phyloP scores from a whole-genome alignment of 208 protist species.

The Acanthamoeba royreba region DNA sequence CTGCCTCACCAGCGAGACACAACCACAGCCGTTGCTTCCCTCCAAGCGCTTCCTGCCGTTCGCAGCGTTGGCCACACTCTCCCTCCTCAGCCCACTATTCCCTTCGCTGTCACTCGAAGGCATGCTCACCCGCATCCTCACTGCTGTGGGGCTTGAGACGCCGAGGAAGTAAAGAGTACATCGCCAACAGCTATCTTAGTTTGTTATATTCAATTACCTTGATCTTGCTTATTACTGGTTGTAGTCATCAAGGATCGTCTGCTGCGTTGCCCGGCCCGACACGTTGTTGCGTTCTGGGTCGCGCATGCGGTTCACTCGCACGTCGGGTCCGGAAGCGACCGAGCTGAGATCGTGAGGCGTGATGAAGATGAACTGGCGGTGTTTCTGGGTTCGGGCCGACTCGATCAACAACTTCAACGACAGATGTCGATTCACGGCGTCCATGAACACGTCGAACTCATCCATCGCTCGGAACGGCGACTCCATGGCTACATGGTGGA shows the following conservation, averaged over 20 bases:
- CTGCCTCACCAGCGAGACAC: not conserved
- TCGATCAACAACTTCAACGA: slow-evolving; percentile 68
- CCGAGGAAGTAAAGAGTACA: not conserved
- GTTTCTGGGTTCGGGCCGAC: slow-evolving; percentile 43
- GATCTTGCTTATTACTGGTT: too few species aligned
- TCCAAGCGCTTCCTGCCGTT: not conserved
- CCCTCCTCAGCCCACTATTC: not conserved
- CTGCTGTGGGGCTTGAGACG: not conserved
- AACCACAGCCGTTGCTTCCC: not conserved
- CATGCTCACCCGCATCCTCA: not conserved
- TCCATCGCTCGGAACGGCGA: slow-evolving; percentile 78
- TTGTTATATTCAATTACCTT: too few species aligned
- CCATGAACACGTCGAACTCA: slow-evolving; percentile 83
- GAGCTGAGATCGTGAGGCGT: slow-evolving; percentile 69
- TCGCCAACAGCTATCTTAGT: too few species aligned
- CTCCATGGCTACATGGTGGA: slow-evolving; percentile 65
- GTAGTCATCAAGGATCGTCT: slow-evolving; percentile 28
- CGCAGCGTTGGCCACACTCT: not conserved
- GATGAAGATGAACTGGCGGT: slow-evolving; percentile 77
- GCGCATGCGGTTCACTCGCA: slow-evolving; percentile 26
- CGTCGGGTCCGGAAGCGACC: slow-evolving; percentile 1
- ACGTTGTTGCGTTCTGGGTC: slow-evolving; percentile 17
- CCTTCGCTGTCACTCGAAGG: not conserved
- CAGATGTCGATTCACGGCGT: slow-evolving; percentile 67
- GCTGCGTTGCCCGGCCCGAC: not conserved